These are phyloP conservation scores for Tylopilus sp. DNA, from an alignment of 768 basidiomycete genomes.

Conservation along the genomic window DNA sequence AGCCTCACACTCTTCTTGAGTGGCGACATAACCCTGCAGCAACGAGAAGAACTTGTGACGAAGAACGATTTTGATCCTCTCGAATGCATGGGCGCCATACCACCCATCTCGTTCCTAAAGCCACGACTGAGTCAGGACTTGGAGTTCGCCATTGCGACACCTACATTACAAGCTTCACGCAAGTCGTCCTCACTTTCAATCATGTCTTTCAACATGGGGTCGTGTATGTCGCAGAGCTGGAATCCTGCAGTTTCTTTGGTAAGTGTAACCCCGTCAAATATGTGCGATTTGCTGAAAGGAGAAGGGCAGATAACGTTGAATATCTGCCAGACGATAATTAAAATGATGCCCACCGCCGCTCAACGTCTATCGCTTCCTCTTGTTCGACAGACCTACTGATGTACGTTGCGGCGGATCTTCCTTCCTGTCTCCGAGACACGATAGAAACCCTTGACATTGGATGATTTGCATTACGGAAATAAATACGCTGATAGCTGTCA, in stretches of 20 bases:
- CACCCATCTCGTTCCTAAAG: conserved; percentile 82
- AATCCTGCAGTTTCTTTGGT: conserved; percentile 88
- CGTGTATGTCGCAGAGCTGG: conserved; percentile 89
- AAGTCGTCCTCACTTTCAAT: conserved; percentile 71
- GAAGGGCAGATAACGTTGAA: neutral
- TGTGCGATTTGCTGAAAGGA: conserved; percentile 58
- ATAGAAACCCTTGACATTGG: conserved; percentile 76
- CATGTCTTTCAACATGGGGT: conserved; percentile 79
- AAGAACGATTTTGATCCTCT: conserved; percentile 80
- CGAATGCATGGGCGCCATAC: conserved; percentile 74
- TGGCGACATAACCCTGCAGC: conserved; percentile 65
- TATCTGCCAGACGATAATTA: neutral
- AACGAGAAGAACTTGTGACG: conserved; percentile 83
- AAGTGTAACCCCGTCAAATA: conserved; percentile 83
- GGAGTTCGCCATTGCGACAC: conserved; percentile 25
- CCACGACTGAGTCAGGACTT: neutral
- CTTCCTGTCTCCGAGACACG: conserved; percentile 57
- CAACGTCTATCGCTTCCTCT: conserved; percentile 30
- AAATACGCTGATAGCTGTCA: conserved; percentile 85
- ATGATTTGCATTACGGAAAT: conserved; percentile 86
- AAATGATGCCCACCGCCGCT: conserved; percentile 26
- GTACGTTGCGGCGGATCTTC: conserved; percentile 29
- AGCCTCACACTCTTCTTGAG: conserved; percentile 69
- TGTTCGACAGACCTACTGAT: conserved; percentile 31
- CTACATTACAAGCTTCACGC: conserved; percentile 70